Evolutionary conservation across 192 early-diverging fungal species (phyloP).

Genomic region (Rhizophagus prolifer): DNA sequence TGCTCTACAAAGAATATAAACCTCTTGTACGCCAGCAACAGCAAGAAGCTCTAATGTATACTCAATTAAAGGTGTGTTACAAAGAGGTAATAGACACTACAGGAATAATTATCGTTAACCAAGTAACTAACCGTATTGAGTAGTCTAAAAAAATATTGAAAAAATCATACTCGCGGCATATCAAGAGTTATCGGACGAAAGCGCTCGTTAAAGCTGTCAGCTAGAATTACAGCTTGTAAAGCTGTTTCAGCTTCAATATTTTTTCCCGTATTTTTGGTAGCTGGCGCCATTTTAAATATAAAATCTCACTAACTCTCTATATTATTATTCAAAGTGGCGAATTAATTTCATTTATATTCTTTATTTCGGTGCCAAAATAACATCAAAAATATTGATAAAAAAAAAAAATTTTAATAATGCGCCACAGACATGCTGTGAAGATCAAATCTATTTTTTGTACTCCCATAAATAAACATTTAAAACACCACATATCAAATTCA

Average conservation of each 20-base stretch:
- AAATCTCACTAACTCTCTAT: too few species aligned
- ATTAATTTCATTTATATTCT: too few species aligned
- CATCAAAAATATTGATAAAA: too few species aligned
- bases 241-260: constrained; percentile 60
- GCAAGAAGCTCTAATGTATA: constrained; percentile 95
- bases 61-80: constrained; percentile 95
- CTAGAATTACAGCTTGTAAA: constrained; percentile 88
- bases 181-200: constrained; percentile 86
- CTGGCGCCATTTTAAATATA: background rate
- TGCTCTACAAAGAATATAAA: constrained; percentile 81
- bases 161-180: constrained; percentile 66
- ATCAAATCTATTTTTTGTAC: too few species aligned
- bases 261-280: constrained; percentile 12
- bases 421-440: too few species aligned
- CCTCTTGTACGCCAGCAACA: constrained; percentile 79
- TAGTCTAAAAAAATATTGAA: background rate
- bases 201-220: constrained; percentile 84
- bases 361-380: too few species aligned
- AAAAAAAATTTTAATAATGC: too few species aligned
- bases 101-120: background rate
- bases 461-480: too few species aligned
- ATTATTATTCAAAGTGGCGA: too few species aligned
- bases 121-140: too few species aligned
- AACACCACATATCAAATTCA: too few species aligned
- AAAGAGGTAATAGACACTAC: constrained; percentile 88